phyloP scores from a whole-genome alignment of 225 moss, liverwort and hornwort species.

The Straminergon stramineum region DNA sequence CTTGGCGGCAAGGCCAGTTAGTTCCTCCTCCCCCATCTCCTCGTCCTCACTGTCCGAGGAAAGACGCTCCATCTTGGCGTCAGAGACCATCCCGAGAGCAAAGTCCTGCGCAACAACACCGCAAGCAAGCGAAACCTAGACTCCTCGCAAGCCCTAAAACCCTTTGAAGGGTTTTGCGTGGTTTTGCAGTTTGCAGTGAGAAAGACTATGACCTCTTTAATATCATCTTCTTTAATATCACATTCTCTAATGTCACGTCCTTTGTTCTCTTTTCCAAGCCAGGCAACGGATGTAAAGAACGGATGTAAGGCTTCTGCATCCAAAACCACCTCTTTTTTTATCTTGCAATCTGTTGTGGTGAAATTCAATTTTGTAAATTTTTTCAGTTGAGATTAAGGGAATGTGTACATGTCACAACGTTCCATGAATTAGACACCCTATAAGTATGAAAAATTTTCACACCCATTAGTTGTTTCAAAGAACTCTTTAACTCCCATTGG shows the following conservation, averaged over 20 bases:
- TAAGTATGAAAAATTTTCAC: background rate
- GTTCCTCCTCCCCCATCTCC: constrained; percentile 63
- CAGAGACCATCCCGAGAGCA: background rate
- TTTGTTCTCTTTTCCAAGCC: background rate
- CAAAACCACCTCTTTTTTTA: no score
- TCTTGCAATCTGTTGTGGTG: accelerated
- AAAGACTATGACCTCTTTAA: background rate
- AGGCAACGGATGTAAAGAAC: background rate
- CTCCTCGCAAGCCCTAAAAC: background rate
- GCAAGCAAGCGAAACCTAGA: background rate
- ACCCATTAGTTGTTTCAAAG: background rate
- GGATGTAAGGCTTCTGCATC: background rate
- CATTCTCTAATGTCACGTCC: background rate
- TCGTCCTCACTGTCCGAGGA: constrained; percentile 23
- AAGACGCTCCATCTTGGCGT: background rate
- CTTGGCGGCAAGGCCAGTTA: constrained; percentile 74
- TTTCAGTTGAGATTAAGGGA: no score
- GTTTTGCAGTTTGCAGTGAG: background rate
- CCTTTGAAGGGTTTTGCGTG: background rate
- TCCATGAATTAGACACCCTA: background rate
- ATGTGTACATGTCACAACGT: background rate
- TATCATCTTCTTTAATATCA: background rate
- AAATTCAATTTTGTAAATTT: background rate
- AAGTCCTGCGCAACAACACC: background rate
- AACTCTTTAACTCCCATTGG: background rate